Evolutionary conservation across 2,329 filamentous ascomycete species (phyloP), one percentile per base, ranked within the genome.

Genomic region (Penicillium paneum): DNA sequence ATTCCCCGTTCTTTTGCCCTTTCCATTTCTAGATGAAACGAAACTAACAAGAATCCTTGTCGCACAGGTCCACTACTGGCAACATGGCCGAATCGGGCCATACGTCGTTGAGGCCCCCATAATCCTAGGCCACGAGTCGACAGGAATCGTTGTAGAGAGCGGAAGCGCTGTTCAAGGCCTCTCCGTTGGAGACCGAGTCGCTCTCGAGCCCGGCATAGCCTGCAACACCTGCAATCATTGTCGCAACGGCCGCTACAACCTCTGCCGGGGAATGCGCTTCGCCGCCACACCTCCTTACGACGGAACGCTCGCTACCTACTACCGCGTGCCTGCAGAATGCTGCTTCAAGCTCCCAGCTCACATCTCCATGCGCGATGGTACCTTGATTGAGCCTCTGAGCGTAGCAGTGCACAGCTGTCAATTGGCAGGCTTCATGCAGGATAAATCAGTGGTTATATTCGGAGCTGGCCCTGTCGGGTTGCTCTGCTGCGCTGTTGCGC

Each of bases 271-370:
- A 35, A 96, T 97, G 90, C 77, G 76, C 24, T 97, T 97, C 68
- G 91, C 92, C 36, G 91, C 92, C 0, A 96, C 91, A 11, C 92
- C 92, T 10, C 92, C 92, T 1, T 85, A 86, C 71, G 86, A 96
- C 72, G 91, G 91, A 44, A 96, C 92, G 0, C 78, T 97, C 47
- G 86, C 90, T 0, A 89, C 89, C 48, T 93, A 91, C 78, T 96
- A 92, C 80, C 68, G 79, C 13, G 79, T 91, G 1, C 89, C 91
- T 1, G 82, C 86, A 62, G 91, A 96, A 72, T 95, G 93, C 71
- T 95, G 90, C 81, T 94, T 91, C 76, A 89, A 89, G 77, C 82
- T 97, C 15, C 90, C 92, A 3, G 1, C 35, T 1, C 61, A 64
- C 35, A 50, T 66, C 17, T 65, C 8, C 82, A 77, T 93, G 48